Conservation (phyloP, 225 moss, liverwort and hornwort species). For the Antitrichia curtipendula region DNA sequence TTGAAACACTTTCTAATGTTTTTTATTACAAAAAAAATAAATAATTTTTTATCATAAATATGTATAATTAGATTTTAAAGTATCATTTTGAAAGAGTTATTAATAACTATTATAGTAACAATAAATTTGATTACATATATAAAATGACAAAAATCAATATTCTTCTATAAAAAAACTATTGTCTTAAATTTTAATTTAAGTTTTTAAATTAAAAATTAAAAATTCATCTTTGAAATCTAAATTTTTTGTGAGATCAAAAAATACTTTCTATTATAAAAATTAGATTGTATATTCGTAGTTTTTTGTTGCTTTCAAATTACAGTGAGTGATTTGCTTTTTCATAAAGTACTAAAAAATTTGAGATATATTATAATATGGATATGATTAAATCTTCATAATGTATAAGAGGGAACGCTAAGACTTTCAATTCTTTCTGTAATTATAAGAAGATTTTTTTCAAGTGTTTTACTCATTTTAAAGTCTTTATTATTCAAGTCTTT, state of each 20-base stretch:
- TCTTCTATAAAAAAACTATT: not conserved
- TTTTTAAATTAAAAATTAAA: not conserved
- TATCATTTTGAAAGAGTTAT: not conserved
- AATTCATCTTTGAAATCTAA: not conserved
- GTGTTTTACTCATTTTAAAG: too few species aligned
- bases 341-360: too few species aligned
- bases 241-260: too few species aligned
- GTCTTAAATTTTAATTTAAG: not conserved
- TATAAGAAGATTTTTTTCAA: not conserved
- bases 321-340: not conserved
- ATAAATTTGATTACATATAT: not conserved
- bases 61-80: rapidly evolving
- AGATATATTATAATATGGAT: too few species aligned
- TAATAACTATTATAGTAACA: not conserved
- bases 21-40: not conserved
- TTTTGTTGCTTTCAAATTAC: not conserved
- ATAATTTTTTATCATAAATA: not conserved
- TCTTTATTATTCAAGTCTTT: not conserved
- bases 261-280: not conserved
- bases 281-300: not conserved
- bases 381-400: not conserved
- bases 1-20: not conserved
- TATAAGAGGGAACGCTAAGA: too few species aligned
- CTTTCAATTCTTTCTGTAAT: not conserved
- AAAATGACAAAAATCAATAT: not conserved